Conservation (phyloP, 2,329 filamentous ascomycete genomes). For the Epichloe bromicola region DNA sequence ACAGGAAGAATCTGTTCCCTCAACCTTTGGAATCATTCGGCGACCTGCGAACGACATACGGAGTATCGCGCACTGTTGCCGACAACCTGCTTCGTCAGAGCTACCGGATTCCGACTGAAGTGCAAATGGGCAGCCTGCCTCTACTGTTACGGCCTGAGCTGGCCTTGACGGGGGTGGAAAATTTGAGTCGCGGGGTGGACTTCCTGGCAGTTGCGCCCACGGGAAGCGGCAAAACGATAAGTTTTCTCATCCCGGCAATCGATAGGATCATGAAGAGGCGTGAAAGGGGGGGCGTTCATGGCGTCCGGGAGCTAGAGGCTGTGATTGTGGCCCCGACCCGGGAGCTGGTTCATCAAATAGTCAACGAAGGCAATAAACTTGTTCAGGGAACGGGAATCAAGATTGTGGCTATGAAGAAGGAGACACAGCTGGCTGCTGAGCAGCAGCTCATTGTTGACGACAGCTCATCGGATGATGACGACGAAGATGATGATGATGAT, state of each 20-base stretch:
- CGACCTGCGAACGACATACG: constrained; percentile 57
- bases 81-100: constrained; percentile 75
- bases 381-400: constrained; percentile 62
- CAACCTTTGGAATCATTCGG: constrained; percentile 68
- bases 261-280: constrained; percentile 55
- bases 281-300: constrained; percentile 28
- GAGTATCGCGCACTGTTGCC: constrained; percentile 58
- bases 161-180: constrained; percentile 29
- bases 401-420: constrained; percentile 73
- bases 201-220: constrained; percentile 85
- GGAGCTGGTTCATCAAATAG: constrained; percentile 67
- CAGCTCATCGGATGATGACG: constrained; percentile 21
- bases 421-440: constrained; percentile 53
- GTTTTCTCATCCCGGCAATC: constrained; percentile 79
- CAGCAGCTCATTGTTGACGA: constrained; percentile 24
- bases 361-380: constrained; percentile 76
- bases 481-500: constrained; percentile 7
- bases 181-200: constrained; percentile 41
- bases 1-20: constrained; percentile 55
- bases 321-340: constrained; percentile 68
- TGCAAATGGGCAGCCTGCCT: constrained; percentile 78
- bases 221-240: constrained; percentile 90
- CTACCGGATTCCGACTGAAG: constrained; percentile 80
- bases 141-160: constrained; percentile 51
- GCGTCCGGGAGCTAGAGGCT: constrained; percentile 42